Conservation (phyloP, 2,329 filamentous ascomycete species). For the Cordyceps sp. region DNA sequence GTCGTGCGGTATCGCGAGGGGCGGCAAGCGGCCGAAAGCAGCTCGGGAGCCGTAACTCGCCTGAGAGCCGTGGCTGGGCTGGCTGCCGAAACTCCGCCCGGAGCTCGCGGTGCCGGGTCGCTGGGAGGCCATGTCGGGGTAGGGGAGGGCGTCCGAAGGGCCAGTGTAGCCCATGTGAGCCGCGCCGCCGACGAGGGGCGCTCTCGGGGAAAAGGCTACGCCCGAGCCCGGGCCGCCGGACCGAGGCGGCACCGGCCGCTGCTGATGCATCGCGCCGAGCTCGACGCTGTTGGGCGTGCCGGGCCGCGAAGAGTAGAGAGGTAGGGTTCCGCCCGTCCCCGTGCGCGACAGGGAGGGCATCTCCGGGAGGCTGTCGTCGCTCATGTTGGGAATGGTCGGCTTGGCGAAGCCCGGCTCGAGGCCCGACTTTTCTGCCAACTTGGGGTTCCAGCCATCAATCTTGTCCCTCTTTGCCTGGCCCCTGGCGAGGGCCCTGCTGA, state of each 20-base stretch:
- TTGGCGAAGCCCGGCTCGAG: constrained; percentile 48
- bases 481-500: constrained; percentile 75
- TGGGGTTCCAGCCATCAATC: constrained; percentile 34
- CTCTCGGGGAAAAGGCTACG: constrained; percentile 49
- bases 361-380: constrained; percentile 30
- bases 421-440: constrained; percentile 32
- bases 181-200: constrained; percentile 43
- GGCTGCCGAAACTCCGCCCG: constrained; percentile 13
- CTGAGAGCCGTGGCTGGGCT: constrained; percentile 1
- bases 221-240: constrained; percentile 34
- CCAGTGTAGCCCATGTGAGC: constrained; percentile 40
- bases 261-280: constrained; percentile 34
- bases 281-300: constrained; percentile 36
- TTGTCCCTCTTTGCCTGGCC: constrained; percentile 46
- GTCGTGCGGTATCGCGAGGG: constrained; percentile 9
- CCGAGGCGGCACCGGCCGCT: constrained; percentile 28
- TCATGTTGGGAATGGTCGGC: constrained; percentile 35
- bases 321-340: constrained; percentile 45
- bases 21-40: constrained; percentile 4
- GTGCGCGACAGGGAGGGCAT: constrained; percentile 44
- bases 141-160: constrained; percentile 19
- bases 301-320: constrained; percentile 43
- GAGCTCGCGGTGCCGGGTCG: constrained; percentile 20
- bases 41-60: background rate
- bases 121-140: constrained; percentile 12